phyloP scores from a whole-genome alignment of 441 rosid species.

The Populus hybrid region DNA sequence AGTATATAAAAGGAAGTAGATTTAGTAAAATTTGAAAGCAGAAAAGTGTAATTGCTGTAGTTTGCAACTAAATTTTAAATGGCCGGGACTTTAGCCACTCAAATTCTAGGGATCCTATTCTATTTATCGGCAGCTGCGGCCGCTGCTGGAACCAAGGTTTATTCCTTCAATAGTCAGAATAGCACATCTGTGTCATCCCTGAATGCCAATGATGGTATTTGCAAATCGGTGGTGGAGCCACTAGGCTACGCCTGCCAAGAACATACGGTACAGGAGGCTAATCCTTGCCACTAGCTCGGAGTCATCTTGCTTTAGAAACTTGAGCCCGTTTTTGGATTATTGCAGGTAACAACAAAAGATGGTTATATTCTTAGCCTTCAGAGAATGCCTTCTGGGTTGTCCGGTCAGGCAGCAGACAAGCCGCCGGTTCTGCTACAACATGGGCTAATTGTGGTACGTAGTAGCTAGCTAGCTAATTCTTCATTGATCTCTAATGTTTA shows the following conservation, averaged over 20 bases:
- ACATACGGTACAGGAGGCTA: slow-evolving; percentile 27
- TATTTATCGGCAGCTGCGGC: slow-evolving; percentile 17
- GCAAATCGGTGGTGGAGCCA: slow-evolving; percentile 39
- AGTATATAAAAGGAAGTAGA: too few relatives aligned
- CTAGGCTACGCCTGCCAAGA: slow-evolving; percentile 55
- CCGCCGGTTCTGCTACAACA: slow-evolving; percentile 81
- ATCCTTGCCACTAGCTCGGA: too few relatives aligned
- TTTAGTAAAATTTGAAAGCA: neutral
- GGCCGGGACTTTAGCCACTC: slow-evolving; percentile 16
- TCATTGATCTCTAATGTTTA: neutral
- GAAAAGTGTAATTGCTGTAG: neutral
- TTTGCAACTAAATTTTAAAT: slow-evolving; percentile 10
- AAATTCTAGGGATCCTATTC: slow-evolving; percentile 17
- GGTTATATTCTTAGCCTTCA: slow-evolving; percentile 70
- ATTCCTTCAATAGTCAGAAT: slow-evolving; percentile 6
- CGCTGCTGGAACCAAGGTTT: slow-evolving; percentile 20
- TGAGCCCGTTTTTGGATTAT: neutral
- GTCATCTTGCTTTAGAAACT: neutral
- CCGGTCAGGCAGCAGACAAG: slow-evolving; percentile 30
- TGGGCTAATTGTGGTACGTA: slow-evolving; percentile 68
- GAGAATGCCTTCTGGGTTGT: slow-evolving; percentile 40
- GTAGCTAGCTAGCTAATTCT: neutral
- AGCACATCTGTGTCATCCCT: neutral
- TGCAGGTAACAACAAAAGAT: slow-evolving; percentile 71
- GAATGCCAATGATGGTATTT: slow-evolving; percentile 23